Evolutionary conservation across 2,329 filamentous ascomycete genomes (phyloP).

Genomic region (Stachybotrys echinatus): DNA sequence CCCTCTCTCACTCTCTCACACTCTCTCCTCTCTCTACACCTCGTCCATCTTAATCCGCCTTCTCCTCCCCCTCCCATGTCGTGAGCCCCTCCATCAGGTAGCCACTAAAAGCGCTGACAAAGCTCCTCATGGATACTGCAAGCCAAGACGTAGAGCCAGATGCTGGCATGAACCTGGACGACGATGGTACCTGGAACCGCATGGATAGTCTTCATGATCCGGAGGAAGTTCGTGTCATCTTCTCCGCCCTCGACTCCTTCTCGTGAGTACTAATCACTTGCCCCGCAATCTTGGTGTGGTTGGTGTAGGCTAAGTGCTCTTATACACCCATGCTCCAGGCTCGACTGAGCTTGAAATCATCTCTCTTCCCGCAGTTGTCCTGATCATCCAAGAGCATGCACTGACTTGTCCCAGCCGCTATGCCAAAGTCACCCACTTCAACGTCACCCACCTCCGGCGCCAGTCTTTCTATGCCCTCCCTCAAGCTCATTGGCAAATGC

Average conservation of each 20-base stretch:
- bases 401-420: slow-evolving; percentile 60
- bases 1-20: not conserved
- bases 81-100: not conserved
- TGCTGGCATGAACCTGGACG: slow-evolving; percentile 10
- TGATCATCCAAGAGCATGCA: not conserved
- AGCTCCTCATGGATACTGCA: not conserved
- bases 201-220: slow-evolving; percentile 65
- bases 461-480: slow-evolving; percentile 92
- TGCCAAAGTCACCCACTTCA: slow-evolving; percentile 77
- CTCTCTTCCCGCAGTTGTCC: not conserved
- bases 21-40: no score
- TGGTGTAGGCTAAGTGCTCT: not conserved
- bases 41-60: no score
- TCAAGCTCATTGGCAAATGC: slow-evolving; percentile 73
- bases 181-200: slow-evolving; percentile 49
- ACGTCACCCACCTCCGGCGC: slow-evolving; percentile 83
- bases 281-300: not conserved
- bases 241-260: slow-evolving; percentile 82
- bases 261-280: slow-evolving; percentile 52
- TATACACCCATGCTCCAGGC: not conserved
- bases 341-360: not conserved
- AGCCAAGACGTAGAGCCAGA: not conserved
- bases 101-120: not conserved
- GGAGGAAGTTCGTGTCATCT: slow-evolving; percentile 76
- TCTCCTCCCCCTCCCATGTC: not conserved